Percentiles rank a stretch among this genome's conserved stretches.
Evolutionary conservation across 1,284 basidiomycete species (phyloP).

Genomic region (Cutaneotrichosporon mucoides): DNA sequence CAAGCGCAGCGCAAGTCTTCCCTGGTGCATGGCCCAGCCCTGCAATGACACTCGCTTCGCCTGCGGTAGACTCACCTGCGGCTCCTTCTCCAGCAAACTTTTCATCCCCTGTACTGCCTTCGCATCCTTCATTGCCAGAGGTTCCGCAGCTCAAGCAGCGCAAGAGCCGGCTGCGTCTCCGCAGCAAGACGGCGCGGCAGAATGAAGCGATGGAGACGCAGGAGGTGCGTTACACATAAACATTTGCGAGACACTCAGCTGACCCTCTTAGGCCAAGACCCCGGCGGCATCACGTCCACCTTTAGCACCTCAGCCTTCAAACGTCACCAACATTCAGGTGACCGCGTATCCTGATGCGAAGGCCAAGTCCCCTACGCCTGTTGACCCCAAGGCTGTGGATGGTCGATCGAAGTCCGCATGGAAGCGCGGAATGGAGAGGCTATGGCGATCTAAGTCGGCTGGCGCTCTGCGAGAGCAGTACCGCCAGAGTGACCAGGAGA

Average conservation of each 20-base stretch:
- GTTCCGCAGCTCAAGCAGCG: slow-evolving; percentile 2
- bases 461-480: slow-evolving; percentile 30
- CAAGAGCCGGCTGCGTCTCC: slow-evolving; percentile 6
- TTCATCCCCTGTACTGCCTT: background rate
- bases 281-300: background rate
- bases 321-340: background rate
- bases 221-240: background rate
- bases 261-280: background rate
- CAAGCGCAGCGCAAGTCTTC: background rate
- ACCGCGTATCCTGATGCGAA: background rate
- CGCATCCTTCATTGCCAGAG: background rate
- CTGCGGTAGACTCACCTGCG: too few species aligned
- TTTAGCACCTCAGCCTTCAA: background rate
- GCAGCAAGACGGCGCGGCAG: background rate
- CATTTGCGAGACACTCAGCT: background rate
- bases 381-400: background rate
- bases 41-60: background rate
- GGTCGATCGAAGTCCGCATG: slow-evolving; percentile 26
- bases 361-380: background rate
- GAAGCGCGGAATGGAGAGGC: slow-evolving; percentile 40
- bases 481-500: slow-evolving; percentile 5
- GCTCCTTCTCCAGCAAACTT: too few species aligned
- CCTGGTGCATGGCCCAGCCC: background rate
- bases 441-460: slow-evolving; percentile 42
- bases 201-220: background rate